Conservation (phyloP, 2,329 filamentous ascomycete species). For the Lecanicillium sp. region DNA sequence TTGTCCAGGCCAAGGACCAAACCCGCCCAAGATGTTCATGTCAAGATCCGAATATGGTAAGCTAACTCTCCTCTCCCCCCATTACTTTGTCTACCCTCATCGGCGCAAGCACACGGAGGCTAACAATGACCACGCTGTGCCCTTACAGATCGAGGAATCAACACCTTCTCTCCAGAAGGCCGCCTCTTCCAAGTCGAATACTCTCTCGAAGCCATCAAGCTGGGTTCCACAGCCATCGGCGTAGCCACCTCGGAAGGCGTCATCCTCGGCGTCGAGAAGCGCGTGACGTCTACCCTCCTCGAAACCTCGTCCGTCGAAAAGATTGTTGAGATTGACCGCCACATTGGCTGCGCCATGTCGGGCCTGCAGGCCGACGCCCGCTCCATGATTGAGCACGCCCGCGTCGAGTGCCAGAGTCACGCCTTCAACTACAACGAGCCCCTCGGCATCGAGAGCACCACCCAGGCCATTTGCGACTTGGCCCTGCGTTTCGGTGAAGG, state of each 20-base stretch:
- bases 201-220: conserved; percentile 99
- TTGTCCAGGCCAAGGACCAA: conserved; percentile 2
- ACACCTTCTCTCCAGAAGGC: conserved; percentile 99
- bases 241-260: conserved; percentile 94
- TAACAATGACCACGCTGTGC: conserved; percentile 4
- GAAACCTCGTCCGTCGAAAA: conserved; percentile 98
- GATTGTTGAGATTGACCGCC: conserved; percentile 98
- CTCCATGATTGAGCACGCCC: conserved; percentile 96
- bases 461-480: conserved; percentile 96
- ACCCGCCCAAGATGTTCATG: conserved; percentile 83
- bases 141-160: conserved; percentile 87
- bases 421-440: conserved; percentile 97
- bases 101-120: conserved; percentile 25
- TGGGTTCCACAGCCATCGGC: conserved; percentile 95
- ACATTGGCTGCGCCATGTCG: conserved; percentile 98
- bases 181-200: conserved; percentile 99
- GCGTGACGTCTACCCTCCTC: conserved; percentile 92
- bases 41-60: conserved; percentile 99
- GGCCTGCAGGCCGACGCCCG: conserved; percentile 95
- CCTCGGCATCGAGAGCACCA: conserved; percentile 93
- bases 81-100: not conserved
- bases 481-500: conserved; percentile 95
- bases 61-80: conserved; percentile 26
- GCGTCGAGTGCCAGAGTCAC: conserved; percentile 95
- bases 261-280: conserved; percentile 96